Percentiles rank a stretch among this genome's conserved stretches.
phyloP scores from a whole-genome alignment of 768 basidiomycete species.

The Suillus clintonianus region DNA sequence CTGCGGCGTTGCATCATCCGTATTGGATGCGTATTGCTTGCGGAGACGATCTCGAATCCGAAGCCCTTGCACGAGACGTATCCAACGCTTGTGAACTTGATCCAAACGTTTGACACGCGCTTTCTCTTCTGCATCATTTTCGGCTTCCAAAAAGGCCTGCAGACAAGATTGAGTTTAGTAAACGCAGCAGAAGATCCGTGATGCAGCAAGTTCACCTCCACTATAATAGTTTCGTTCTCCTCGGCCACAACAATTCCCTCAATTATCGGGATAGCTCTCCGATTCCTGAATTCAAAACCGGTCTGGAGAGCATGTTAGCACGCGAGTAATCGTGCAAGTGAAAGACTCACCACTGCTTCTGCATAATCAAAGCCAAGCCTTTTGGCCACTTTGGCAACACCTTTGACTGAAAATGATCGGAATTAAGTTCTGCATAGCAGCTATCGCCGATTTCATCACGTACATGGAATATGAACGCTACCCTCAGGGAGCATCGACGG shows the following conservation, averaged over 20 bases:
- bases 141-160: constrained; percentile 86
- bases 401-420: constrained; percentile 59
- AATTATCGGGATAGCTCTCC: constrained; percentile 81
- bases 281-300: constrained; percentile 95
- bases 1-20: constrained; percentile 10
- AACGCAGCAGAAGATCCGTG: not conserved
- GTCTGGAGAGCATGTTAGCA: constrained; percentile 52
- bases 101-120: constrained; percentile 76
- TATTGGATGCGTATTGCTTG: constrained; percentile 61
- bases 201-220: constrained; percentile 59
- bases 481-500: constrained; percentile 93
- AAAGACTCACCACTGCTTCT: constrained; percentile 85
- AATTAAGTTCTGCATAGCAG: constrained; percentile 13
- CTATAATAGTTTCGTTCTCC: constrained; percentile 70
- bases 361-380: constrained; percentile 87
- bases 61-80: constrained; percentile 82
- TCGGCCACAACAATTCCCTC: constrained; percentile 85
- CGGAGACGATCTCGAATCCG: constrained; percentile 82
- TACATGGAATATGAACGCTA: constrained; percentile 88
- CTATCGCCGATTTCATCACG: constrained; percentile 35
- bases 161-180: constrained; percentile 7
- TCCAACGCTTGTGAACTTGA: constrained; percentile 85
- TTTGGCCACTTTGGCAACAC: constrained; percentile 85
- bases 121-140: constrained; percentile 75
- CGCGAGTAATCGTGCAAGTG: constrained; percentile 11